Conservation (phyloP, 148 eudicot species). For the Oxyria digyna region DNA sequence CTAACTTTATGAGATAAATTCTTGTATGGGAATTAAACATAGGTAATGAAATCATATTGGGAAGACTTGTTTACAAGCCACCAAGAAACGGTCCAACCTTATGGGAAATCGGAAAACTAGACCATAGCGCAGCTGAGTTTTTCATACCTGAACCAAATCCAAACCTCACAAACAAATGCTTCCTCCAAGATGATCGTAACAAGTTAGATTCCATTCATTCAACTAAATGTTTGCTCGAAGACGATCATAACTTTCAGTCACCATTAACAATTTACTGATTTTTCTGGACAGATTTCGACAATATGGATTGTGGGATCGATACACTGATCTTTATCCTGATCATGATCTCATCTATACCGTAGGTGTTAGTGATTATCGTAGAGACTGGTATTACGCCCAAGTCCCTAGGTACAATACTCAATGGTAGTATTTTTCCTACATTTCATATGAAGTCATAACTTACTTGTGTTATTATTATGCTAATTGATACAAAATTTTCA, state of each 20-base stretch:
- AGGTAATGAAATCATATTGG: conserved; percentile 6
- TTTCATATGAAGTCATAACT: not conserved
- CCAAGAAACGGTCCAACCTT: conserved; percentile 18
- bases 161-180: conserved; percentile 4
- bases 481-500: not conserved
- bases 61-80: conserved; percentile 12
- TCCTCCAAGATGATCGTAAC: not conserved
- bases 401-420: not conserved
- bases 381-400: conserved; percentile 4
- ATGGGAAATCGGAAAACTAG: conserved; percentile 23
- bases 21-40: not conserved
- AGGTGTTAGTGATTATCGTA: conserved; percentile 5
- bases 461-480: not conserved
- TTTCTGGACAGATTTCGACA: not conserved
- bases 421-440: not conserved
- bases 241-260: not conserved
- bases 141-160: conserved; percentile 7
- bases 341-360: conserved; percentile 4
- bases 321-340: conserved; percentile 7
- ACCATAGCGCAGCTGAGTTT: conserved; percentile 18
- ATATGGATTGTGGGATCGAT: conserved; percentile 11
- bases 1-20: not conserved
- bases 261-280: not conserved
- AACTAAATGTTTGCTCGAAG: no score
- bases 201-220: conserved; percentile 1